Evolutionary conservation across 805 yeast genomes (phyloP).

Genomic region (Clavispora asparagi): DNA sequence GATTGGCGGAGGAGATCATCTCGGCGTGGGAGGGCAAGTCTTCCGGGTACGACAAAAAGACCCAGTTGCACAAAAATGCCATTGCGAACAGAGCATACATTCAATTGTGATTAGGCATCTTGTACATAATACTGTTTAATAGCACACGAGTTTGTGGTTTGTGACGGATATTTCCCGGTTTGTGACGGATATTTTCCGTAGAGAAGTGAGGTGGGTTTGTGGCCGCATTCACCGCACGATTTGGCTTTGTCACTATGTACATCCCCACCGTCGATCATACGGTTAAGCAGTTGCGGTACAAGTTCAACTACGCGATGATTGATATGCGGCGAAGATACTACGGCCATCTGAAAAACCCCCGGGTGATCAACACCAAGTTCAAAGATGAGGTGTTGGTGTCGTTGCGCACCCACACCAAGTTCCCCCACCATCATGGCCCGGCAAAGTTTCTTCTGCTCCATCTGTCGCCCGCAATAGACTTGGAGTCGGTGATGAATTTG

Average conservation of each 20-base stretch:
- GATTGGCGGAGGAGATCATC: conserved; percentile 85
- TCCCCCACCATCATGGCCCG: background rate
- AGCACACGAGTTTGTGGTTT: background rate
- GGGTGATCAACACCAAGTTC: conserved; percentile 33
- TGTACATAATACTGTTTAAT: conserved; percentile 2
- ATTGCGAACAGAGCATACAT: conserved; percentile 83
- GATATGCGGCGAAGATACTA: conserved; percentile 35
- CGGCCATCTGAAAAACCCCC: conserved; percentile 30
- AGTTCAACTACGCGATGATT: conserved; percentile 26
- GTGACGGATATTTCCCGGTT: too few species aligned
- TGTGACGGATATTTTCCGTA: too few species aligned
- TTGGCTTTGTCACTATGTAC: background rate
- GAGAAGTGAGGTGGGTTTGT: background rate
- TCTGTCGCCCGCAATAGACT: background rate
- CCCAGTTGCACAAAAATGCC: conserved; percentile 79
- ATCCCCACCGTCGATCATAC: background rate
- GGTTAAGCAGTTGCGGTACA: conserved; percentile 21
- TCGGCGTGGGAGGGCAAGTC: conserved; percentile 74
- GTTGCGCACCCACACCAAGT: conserved; percentile 23
- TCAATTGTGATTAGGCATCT: conserved; percentile 22
- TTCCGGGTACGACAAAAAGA: conserved; percentile 78
- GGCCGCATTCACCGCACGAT: background rate
- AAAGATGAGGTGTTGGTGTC: conserved; percentile 30
- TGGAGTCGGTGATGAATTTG: background rate
- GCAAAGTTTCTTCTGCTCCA: background rate